Evolutionary conservation across 768 basidiomycete species (phyloP).

Genomic region (Agaricus subrufescens): DNA sequence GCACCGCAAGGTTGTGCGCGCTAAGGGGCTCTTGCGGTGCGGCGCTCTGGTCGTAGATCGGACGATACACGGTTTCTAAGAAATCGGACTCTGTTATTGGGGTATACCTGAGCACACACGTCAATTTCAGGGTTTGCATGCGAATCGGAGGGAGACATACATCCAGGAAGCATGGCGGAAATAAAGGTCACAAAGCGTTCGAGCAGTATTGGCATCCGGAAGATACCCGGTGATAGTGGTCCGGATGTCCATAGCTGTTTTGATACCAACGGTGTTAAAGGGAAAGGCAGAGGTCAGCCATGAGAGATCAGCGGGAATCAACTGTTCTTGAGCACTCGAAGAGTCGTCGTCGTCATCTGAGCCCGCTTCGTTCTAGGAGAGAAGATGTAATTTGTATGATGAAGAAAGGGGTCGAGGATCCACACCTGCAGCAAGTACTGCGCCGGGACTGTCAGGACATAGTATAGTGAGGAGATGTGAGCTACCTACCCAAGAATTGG

Average conservation of each 20-base stretch:
- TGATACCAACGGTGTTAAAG: slow-evolving; percentile 39
- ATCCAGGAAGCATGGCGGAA: slow-evolving; percentile 71
- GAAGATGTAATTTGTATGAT: slow-evolving; percentile 1
- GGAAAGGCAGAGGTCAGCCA: slow-evolving; percentile 63
- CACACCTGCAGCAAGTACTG: slow-evolving; percentile 66
- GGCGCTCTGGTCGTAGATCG: slow-evolving; percentile 44
- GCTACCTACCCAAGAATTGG: slow-evolving; percentile 62
- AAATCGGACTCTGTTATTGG: slow-evolving; percentile 62
- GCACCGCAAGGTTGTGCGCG: slow-evolving; percentile 52
- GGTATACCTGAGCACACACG: slow-evolving; percentile 44
- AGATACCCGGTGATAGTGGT: slow-evolving; percentile 40
- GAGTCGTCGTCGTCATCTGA: slow-evolving; percentile 49
- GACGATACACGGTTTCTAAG: slow-evolving; percentile 43
- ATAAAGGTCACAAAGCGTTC: slow-evolving; percentile 45
- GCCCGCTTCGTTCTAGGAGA: slow-evolving; percentile 54
- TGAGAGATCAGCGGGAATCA: slow-evolving; percentile 45
- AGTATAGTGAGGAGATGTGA: slow-evolving; percentile 1
- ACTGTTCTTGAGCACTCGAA: slow-evolving; percentile 25
- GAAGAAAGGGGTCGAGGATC: slow-evolving; percentile 1
- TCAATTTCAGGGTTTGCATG: not conserved
- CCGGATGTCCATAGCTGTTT: slow-evolving; percentile 39
- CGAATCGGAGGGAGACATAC: slow-evolving; percentile 32
- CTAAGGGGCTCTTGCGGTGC: slow-evolving; percentile 33
- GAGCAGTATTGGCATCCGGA: slow-evolving; percentile 35
- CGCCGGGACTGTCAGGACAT: slow-evolving; percentile 12